Evolutionary conservation across 352 stramenopile species (phyloP), one percentile per base, ranked within the genome.

Genomic region (Blastocystis sp.): DNA sequence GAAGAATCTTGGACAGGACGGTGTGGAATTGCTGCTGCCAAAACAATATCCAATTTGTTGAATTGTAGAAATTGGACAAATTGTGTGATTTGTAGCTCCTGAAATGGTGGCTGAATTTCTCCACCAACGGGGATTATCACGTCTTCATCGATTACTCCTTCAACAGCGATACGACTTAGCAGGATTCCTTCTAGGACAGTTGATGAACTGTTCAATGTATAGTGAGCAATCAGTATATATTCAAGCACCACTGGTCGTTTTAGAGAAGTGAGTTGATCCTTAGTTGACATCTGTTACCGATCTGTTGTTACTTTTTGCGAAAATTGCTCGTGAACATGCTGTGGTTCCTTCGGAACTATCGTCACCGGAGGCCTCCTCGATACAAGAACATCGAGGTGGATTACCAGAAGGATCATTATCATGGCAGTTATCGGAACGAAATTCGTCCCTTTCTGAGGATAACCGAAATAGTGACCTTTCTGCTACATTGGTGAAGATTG

Each of bases 171-270:
- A 35, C 51, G 71, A 83, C 1, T 29, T 83, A 14, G 27, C 46
- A 7, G 71, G 71, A 39, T 43, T 65, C 4, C 21, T 83, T 5
- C 16, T 83, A 16, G 71, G 71, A 4, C 71, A 83, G 0, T 24
- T 83, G 49, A 65, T 83, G 71, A 83, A 83, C 46, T 83, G 71
- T 27, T 29, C 52, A 7, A 65, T 83, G 71, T 65, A 46, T 32
- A 49, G 49, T 19, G 16, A 63, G 14, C 16, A 67, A 1, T n/a
- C 42, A 9, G n/a, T 80, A n/a, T 80, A 46, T n/a, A 21, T 80
- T 27, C 43, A 80, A 32, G 67, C 43, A 42, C 35, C 71, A 42
- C 71, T 83, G n/a, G 46, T 80, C 2, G 9, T 46, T 32, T 24
- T 73, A 65, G 57, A 9, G 11, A 24, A 73, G 11, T 37, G 9